Conservation (phyloP, 139 green algal genomes). For the Pleodorina starrii region DNA sequence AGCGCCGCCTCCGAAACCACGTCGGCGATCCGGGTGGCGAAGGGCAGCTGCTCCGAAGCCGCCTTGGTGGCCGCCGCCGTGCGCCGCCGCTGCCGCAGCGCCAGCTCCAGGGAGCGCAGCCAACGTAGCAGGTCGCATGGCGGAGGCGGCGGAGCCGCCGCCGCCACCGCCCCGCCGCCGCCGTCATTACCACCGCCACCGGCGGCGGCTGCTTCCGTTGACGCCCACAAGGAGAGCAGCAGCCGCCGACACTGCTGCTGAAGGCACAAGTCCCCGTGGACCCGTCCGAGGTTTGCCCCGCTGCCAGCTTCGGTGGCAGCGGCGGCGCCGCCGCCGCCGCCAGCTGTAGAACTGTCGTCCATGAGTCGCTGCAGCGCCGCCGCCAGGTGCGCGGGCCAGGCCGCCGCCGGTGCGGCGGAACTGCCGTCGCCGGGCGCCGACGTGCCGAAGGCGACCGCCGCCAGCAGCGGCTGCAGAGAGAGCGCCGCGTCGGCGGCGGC, state of each 20-base stretch:
- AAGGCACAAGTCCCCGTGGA: conserved; percentile 45
- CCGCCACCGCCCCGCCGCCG: not conserved
- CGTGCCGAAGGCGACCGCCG: conserved; percentile 31
- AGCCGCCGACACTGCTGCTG: not conserved
- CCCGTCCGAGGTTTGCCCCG: not conserved
- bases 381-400: conserved; percentile 40
- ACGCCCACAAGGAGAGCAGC: conserved; percentile 27
- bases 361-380: conserved; percentile 3
- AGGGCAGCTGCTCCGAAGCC: conserved; percentile 34
- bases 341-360: not conserved
- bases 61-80: not conserved
- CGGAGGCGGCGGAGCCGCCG: not conserved
- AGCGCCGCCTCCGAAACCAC: not conserved
- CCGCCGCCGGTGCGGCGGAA: not conserved
- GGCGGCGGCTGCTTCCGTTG: not conserved
- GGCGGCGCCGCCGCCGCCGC: not conserved
- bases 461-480: conserved; percentile 44
- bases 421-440: not conserved
- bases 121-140: conserved; percentile 14
- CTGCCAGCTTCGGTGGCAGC: not conserved
- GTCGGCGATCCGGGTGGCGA: not conserved
- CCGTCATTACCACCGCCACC: too few species aligned
- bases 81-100: conserved; percentile 31
- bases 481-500: conserved; percentile 11
- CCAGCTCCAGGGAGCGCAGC: conserved; percentile 41